Percentiles rank a stretch among this genome's conserved stretches.
Evolutionary conservation across 164 flowering plant species (phyloP).

Genomic region (Brasenia schreberi): DNA sequence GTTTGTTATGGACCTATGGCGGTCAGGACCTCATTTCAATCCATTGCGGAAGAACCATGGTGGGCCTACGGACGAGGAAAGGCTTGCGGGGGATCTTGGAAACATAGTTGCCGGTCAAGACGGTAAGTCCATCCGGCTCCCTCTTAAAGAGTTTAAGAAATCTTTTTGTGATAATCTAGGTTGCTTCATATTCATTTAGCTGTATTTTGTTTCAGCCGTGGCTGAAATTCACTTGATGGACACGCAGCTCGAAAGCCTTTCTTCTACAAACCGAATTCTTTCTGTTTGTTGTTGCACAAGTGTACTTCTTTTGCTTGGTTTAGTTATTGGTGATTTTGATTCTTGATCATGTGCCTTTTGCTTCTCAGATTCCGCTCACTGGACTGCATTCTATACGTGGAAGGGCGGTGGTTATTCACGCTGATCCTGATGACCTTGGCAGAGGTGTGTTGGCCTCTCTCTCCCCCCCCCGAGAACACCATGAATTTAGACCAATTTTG

Average conservation of each 20-base stretch:
- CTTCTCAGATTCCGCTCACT: slow-evolving; percentile 51
- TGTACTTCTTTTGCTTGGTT: neutral
- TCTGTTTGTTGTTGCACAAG: too few relatives aligned
- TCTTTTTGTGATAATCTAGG: neutral
- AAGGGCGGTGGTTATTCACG: slow-evolving; percentile 92
- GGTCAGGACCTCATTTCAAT: slow-evolving; percentile 76
- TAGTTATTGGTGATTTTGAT: neutral
- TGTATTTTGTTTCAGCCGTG: slow-evolving; percentile 34
- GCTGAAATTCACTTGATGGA: slow-evolving; percentile 64
- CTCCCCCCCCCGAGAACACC: too few relatives aligned
- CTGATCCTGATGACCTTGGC: slow-evolving; percentile 92
- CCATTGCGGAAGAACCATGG: slow-evolving; percentile 74
- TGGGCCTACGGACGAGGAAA: slow-evolving; percentile 47
- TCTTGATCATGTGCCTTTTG: neutral
- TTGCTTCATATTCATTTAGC: neutral
- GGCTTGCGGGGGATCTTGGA: slow-evolving; percentile 94
- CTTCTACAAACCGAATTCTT: neutral
- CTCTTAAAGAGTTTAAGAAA: neutral
- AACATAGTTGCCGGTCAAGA: slow-evolving; percentile 69
- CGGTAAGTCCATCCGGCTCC: slow-evolving; percentile 24
- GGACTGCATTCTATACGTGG: slow-evolving; percentile 79
- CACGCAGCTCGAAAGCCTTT: slow-evolving; percentile 28
- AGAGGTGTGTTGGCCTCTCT: slow-evolving; percentile 30
- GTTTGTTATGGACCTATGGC: neutral
- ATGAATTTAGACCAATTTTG: too few relatives aligned